phyloP scores from a whole-genome alignment of 1,284 basidiomycete genomes.

The Caloboletus firmus region DNA sequence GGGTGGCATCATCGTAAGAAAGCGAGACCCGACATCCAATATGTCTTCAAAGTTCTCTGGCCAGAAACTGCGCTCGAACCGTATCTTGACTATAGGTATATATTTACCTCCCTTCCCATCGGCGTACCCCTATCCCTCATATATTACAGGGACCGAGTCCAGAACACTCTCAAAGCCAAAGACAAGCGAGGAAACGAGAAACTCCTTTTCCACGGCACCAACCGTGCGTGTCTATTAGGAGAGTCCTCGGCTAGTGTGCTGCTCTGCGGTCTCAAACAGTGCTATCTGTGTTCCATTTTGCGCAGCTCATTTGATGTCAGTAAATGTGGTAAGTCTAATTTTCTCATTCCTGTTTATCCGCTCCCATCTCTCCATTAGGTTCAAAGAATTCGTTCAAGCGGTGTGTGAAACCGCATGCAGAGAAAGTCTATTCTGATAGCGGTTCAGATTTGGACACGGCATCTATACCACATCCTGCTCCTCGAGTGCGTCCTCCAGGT shows the following conservation, averaged over 20 bases:
- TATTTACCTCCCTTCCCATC: conserved; percentile 9
- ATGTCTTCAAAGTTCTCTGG: conserved; percentile 53
- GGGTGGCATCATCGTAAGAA: conserved; percentile 62
- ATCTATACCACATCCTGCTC: conserved; percentile 63
- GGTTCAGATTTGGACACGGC: conserved; percentile 54
- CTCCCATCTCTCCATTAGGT: conserved; percentile 37
- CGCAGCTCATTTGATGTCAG: conserved; percentile 54
- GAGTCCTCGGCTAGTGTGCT: conserved; percentile 45
- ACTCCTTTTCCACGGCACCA: conserved; percentile 62
- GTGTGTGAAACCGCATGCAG: conserved; percentile 22
- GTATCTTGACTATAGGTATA: conserved; percentile 52
- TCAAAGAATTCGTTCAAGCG: conserved; percentile 54
- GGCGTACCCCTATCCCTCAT: conserved; percentile 1
- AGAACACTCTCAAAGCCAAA: conserved; percentile 25
- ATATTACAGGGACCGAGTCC: conserved; percentile 29
- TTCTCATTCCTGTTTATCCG: background rate
- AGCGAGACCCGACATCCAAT: conserved; percentile 47
- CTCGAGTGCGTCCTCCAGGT: conserved; percentile 46
- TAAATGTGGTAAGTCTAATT: conserved; percentile 48
- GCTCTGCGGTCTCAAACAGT: conserved; percentile 48
- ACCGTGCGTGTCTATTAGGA: conserved; percentile 51
- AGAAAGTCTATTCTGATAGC: background rate
- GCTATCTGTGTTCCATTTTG: conserved; percentile 53
- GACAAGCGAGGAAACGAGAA: conserved; percentile 47
- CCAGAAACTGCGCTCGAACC: conserved; percentile 44